Conservation (phyloP, 345 rosid species). For the Theobroma cacao region DNA sequence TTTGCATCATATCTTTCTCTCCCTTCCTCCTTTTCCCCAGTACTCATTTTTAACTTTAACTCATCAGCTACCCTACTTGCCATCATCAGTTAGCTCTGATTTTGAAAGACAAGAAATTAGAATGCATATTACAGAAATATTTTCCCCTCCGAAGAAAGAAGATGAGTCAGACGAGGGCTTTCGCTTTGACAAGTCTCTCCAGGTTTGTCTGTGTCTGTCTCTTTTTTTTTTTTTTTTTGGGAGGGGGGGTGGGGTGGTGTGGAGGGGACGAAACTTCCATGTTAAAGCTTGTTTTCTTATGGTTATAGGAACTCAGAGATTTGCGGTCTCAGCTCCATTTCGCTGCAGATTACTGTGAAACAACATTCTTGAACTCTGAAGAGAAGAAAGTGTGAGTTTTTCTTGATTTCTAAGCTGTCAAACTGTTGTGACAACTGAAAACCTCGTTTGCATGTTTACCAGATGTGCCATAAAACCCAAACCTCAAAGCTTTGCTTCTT, state of each 20-base stretch:
- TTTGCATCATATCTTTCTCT: not conserved
- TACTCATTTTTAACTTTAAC: not conserved
- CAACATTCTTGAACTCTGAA: conserved; percentile 41
- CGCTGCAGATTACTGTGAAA: conserved; percentile 64
- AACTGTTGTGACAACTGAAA: not conserved
- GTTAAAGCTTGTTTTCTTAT: not conserved
- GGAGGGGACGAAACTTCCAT: not conserved
- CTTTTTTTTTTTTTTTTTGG: not conserved
- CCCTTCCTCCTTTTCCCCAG: not conserved
- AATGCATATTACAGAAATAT: conserved; percentile 26
- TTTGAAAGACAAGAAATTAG: not conserved
- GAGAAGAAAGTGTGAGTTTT: conserved; percentile 44
- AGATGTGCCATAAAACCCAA: not conserved
- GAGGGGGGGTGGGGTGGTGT: not conserved
- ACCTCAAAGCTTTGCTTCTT: not conserved
- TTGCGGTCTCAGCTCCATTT: conserved; percentile 65
- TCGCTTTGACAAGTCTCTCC: conserved; percentile 55
- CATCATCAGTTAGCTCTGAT: not conserved
- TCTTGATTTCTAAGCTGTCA: not conserved
- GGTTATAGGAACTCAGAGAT: conserved; percentile 54
- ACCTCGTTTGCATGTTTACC: not conserved
- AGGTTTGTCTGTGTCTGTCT: conserved; percentile 21
- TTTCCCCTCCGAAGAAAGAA: conserved; percentile 18
- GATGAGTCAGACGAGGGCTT: conserved; percentile 27
- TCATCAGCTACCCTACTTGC: not conserved